Percentiles rank a stretch among this genome's conserved stretches.
These are phyloP conservation scores for Rutidosis leptorrhynchoides DNA, from an alignment of 129 eudicot genomes.

Conservation along the genomic window DNA sequence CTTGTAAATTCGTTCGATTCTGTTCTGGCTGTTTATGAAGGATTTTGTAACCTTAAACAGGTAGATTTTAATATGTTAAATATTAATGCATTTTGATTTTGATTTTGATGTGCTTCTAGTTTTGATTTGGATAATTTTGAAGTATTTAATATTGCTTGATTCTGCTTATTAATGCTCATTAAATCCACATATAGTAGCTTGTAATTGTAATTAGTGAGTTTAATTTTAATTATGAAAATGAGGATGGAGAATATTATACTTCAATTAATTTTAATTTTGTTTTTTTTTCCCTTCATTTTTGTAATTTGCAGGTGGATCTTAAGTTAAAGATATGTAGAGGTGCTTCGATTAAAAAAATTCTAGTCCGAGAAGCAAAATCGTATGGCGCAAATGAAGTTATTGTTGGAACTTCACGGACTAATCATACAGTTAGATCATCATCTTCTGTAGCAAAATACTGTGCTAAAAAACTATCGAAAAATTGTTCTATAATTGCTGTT, in stretches of 20 bases:
- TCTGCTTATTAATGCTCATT: constrained; percentile 20
- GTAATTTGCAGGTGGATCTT: constrained; percentile 59
- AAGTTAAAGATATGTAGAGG: constrained; percentile 86
- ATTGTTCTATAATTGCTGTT: constrained; percentile 58
- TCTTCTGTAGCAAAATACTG: constrained; percentile 73
- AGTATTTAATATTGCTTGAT: not conserved
- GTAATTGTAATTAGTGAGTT: not conserved
- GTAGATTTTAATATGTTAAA: constrained; percentile 27
- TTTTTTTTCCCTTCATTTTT: not conserved
- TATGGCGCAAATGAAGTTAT: constrained; percentile 48
- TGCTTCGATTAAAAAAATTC: constrained; percentile 50
- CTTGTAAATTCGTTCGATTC: constrained; percentile 82
- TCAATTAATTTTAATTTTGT: constrained; percentile 1
- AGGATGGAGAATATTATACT: not conserved
- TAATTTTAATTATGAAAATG: not conserved
- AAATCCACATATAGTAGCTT: constrained; percentile 13
- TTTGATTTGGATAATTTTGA: not conserved
- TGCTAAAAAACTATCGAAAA: constrained; percentile 56
- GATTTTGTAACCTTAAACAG: constrained; percentile 95
- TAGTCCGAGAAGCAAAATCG: constrained; percentile 57
- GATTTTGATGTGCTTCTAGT: not conserved
- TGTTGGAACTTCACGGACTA: constrained; percentile 47
- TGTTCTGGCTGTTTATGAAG: constrained; percentile 85
- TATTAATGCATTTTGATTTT: not conserved
- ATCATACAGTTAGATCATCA: constrained; percentile 50